Base-by-base conservation (phyloP, 2,329 filamentous ascomycete species). In the Coniochaeta hoffmannii region DNA sequence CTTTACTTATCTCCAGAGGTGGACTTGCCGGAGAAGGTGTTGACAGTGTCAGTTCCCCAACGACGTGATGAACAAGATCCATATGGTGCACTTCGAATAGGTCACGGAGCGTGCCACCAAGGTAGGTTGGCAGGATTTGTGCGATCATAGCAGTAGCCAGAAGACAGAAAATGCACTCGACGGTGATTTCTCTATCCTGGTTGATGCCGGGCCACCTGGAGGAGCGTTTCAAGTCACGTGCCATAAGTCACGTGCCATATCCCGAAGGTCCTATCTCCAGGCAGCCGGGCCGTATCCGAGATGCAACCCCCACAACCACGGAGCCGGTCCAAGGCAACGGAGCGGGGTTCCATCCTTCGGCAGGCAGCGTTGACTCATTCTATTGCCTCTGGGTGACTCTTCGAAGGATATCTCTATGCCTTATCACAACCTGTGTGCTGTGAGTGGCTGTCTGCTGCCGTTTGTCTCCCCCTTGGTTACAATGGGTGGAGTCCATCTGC, bases 261-360 rank as follows among this genome's bases (percentile, higher is more conserved):
- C 22, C n/a, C 19, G 22, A n/a, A 15, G 26, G 6, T 3, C 22
- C 36, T 10, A 14, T 9, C 7, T 46, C 41, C 11, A 26, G 41
- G 41, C 19, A 46, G 41, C 41, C 41, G 41, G 17, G 41, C 41
- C 41, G 41, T 46, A 46, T 46, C 41, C 24, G 41, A 28, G 10
- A 26, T 24, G 41, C 10, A 28, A 3, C 30, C 1, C n/a, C 19
- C 41, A 46, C 41, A 46, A 46, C 41, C 22, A 8, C 41, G 41
- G 41, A 26, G 41, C 41, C 41, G 41, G 22, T 15, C n/a, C 41
- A 46, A 46, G 41, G 41, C 41, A 46, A 28, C 41, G 41, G 41
- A 46, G 41, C 41, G 41, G 41, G 41, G 41, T 46, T 46, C 6
- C 41, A 46, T 46, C 41, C 41, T 46, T 46, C 22, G 41, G 41